Evolutionary conservation across 352 stramenopile genomes (phyloP), one percentile per base, ranked within the genome.

Genomic region (Phytophthora sojae): DNA sequence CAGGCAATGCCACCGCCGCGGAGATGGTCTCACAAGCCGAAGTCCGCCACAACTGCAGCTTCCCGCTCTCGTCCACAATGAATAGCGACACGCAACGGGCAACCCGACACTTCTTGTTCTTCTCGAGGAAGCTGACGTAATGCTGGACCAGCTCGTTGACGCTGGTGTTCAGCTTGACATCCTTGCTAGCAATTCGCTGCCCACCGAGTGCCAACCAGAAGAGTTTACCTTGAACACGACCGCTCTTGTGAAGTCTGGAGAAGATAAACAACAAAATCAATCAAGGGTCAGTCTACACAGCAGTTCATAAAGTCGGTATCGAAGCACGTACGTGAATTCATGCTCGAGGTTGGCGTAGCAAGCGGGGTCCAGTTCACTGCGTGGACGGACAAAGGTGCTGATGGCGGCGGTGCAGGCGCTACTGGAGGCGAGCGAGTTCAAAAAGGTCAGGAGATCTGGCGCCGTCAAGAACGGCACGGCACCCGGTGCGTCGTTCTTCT

Each of bases 331-430:
- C 86, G 64, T 80, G 70, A 83, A 92, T n/a, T 94, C 83, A 44
- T 93, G 79, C 69, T 95, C 86, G 25, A 93, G 73, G 45, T 92
- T 95, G 19, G 85, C 85, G 52, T 90, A 95, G 32, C 79, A 83
- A 14, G 61, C 71, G 26, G 85, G 80, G 55, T 93, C 83, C 5
- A 95, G 64, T 4, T 87, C 86, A 6, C 87, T 85, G n/a, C 87
- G 88, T 8, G 88, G 88, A 9, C 72, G 64, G 8, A 88, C 71
- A 37, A 93, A 94, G 11, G 79, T 77, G 49, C 85, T 92, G 44
- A 95, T 53, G 39, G 59, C 80, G 4, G 76, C 75, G 15, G 63
- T 82, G 19, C 75, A 77, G 1, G 66, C 66, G 52, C 69, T 82
- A 29, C 56, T 86, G 23, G 76, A 75, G 3, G 63, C 55, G 14